Evolutionary conservation across 306 rosid species (phyloP).

Genomic region (Dryas octopetala): DNA sequence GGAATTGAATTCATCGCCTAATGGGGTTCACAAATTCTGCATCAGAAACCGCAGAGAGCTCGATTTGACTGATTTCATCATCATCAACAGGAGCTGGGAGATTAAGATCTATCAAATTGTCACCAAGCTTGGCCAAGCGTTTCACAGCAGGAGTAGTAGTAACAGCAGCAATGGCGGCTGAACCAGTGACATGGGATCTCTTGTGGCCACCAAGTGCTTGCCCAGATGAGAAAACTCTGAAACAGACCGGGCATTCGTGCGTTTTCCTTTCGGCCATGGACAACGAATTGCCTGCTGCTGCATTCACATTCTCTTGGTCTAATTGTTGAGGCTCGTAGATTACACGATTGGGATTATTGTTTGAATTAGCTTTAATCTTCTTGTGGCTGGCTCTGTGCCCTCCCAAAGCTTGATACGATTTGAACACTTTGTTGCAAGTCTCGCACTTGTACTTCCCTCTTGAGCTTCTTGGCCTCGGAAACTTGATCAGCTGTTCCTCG

Average conservation of each 20-base stretch:
- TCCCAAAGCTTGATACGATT: slow-evolving; percentile 89
- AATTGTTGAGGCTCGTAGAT: slow-evolving; percentile 23
- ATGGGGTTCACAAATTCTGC: slow-evolving; percentile 60
- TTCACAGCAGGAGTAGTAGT: slow-evolving; percentile 1
- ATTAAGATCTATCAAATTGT: slow-evolving; percentile 78
- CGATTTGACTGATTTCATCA: slow-evolving; percentile 60
- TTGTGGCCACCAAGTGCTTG: slow-evolving; percentile 98
- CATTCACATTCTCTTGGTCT: slow-evolving; percentile 16
- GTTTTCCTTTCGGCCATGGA: slow-evolving; percentile 44
- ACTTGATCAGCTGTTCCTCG: slow-evolving; percentile 40
- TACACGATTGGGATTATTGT: background rate
- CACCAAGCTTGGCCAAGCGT: slow-evolving; percentile 30
- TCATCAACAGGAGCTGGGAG: slow-evolving; percentile 84
- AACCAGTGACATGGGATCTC: slow-evolving; percentile 75
- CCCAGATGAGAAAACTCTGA: slow-evolving; percentile 79
- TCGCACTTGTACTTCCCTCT: slow-evolving; percentile 81
- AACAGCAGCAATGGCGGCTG: slow-evolving; percentile 13
- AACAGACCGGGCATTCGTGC: slow-evolving; percentile 83
- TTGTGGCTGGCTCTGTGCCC: slow-evolving; percentile 98
- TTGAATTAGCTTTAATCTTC: slow-evolving; percentile 47
- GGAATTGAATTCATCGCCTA: slow-evolving; percentile 28
- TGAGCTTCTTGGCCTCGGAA: slow-evolving; percentile 18
- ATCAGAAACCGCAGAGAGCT: slow-evolving; percentile 78
- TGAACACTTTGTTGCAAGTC: slow-evolving; percentile 73
- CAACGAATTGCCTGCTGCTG: slow-evolving; percentile 20